A percentile compares a stretch with the other conserved stretches of the same genome.
Conservation (phyloP, 257 asterid species). For the Linaria vulgaris region DNA sequence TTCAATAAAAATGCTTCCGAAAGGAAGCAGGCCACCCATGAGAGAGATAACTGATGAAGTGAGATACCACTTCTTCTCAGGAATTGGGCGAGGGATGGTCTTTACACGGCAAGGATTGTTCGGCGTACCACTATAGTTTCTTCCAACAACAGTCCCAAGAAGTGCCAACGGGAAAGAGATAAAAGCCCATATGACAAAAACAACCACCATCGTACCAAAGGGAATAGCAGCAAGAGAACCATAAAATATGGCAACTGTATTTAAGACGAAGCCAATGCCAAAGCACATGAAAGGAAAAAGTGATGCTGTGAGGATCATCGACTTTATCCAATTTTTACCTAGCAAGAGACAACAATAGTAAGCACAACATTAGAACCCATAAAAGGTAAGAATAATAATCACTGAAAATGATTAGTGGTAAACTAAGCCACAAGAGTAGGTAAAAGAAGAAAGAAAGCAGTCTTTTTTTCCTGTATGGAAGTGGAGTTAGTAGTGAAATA, state of each 20-base stretch:
- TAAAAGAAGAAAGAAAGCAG: neutral
- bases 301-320: conserved; percentile 84
- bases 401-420: conserved; percentile 8
- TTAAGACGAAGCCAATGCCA: conserved; percentile 62
- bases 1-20: conserved; percentile 84
- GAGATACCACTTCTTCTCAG: conserved; percentile 85
- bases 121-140: conserved; percentile 81
- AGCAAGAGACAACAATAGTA: conserved; percentile 21
- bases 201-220: conserved; percentile 78
- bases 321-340: conserved; percentile 86
- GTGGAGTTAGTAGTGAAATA: conserved; percentile 5
- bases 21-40: conserved; percentile 90
- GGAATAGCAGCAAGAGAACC: conserved; percentile 90
- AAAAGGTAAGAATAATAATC: conserved; percentile 13
- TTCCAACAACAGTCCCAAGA: conserved; percentile 82
- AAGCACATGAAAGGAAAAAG: conserved; percentile 82
- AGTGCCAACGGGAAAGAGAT: conserved; percentile 84
- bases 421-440: conserved; percentile 2
- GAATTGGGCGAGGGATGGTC: conserved; percentile 87
- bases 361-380: neutral
- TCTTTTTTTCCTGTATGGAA: no score
- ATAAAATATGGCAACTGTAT: conserved; percentile 77
- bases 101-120: conserved; percentile 87
- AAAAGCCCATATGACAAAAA: conserved; percentile 76
- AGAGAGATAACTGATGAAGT: conserved; percentile 69